Base-by-base conservation (phyloP, 345 rosid species). In the Eucalyptus decipiens region DNA sequence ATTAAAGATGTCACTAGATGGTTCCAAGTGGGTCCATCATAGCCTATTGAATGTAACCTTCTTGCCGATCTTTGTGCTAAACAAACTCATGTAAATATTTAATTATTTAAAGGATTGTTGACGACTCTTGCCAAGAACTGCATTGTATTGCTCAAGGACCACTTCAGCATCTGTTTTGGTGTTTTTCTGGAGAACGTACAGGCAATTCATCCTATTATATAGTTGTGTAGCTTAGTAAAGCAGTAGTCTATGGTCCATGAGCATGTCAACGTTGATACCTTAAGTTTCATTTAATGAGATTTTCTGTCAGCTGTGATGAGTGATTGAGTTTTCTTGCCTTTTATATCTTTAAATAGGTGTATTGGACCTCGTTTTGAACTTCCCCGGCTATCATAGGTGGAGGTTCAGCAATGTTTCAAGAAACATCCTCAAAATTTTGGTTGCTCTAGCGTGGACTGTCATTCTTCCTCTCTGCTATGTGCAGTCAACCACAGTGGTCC, bases 321-420 rank as follows among this genome's bases (percentile, higher is more conserved):
- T 76, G 65, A 86, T 21, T 49, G 60, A 37, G 40, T 86, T 51
- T 54, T 86, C 43, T 86, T 16, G 3, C 23, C 37, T 52, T 86
- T 58, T 48, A 28, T 37, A 19, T 86, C 88, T 86, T 86, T 37
- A 60, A 52, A 51, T 90, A 98, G 99, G 99, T 93, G 80, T 97
- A 83, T 91, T 98, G 95, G 99, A 98, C 92, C 93, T 98, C 90
- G 87, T 93, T 92, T 91, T 98, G 92, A 97, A 98, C 92, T 97
- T 98, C 91, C 99, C 99, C 47, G 99, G 99, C 90, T 98, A 91
- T 91, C 98, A 97, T 88, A 91, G 98, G 85, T 97, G 99, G 99
- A 95, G 90, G 92, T 96, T 98, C 93, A 95, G 95, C 88, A 95
- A 94, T 91, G 94, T 97, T 49, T 80, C 95, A 93, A 91, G 99